Percentiles rank a stretch among this genome's conserved stretches.
Conservation (phyloP, 75 land plant genomes). For the Ceratopteris richardii region DNA sequence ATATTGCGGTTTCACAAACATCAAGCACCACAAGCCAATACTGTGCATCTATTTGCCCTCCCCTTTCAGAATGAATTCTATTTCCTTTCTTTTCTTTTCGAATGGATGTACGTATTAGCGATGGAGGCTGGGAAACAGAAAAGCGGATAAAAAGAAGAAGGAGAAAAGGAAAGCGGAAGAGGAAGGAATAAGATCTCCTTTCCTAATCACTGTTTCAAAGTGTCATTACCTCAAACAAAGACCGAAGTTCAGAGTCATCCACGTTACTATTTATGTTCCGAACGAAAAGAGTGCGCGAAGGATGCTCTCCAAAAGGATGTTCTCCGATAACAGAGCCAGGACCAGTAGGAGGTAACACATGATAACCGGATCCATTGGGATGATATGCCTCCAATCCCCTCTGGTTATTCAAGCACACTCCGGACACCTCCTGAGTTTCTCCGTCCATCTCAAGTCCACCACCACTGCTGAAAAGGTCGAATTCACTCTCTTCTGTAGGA, state of each 20-base stretch:
- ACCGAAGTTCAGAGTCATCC: constrained; percentile 62
- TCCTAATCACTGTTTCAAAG: too few relatives aligned
- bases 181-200: too few relatives aligned
- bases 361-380: constrained; percentile 19
- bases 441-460: constrained; percentile 85
- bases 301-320: constrained; percentile 69
- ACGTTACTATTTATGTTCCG: constrained; percentile 79
- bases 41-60: too few relatives aligned
- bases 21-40: too few relatives aligned
- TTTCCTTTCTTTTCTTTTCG: too few relatives aligned
- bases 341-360: constrained; percentile 8
- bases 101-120: too few relatives aligned
- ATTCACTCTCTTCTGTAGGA: constrained; percentile 62
- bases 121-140: too few relatives aligned
- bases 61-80: constrained; percentile 9
- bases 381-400: constrained; percentile 20
- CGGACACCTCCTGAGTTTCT: constrained; percentile 34
- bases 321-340: constrained; percentile 46
- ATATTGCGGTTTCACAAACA: too few relatives aligned
- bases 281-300: constrained; percentile 83
- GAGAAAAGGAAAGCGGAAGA: too few relatives aligned
- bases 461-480: constrained; percentile 69
- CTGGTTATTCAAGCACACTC: constrained; percentile 14
- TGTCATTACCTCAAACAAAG: constrained; percentile 62
- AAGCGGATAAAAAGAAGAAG: too few relatives aligned